Base-by-base conservation (phyloP, 2,329 filamentous ascomycete species). In the Coniochaeta sp. region DNA sequence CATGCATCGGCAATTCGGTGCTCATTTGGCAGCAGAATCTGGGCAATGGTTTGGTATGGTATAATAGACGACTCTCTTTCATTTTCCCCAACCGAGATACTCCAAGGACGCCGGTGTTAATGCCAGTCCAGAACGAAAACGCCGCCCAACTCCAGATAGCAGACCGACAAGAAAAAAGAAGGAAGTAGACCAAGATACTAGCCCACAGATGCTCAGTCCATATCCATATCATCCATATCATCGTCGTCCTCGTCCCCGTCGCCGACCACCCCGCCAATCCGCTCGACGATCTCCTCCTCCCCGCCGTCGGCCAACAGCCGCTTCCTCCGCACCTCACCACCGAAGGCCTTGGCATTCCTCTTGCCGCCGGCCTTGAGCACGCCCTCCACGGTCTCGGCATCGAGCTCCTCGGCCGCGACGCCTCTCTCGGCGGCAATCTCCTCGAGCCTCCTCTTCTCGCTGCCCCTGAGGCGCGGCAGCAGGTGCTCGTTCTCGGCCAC, bases 401-500 rank as follows among this genome's bases (percentile, higher is more conserved):
- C 67, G 63, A 72, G 70, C 67, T 74, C 74, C 64, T 75, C 70
- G 32, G 66, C 67, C 24, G 66, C 63, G 55, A 68, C 59, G 36
- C 65, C 66, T 44, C 59, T 61, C 76, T 88, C 85, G 73, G 81
- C 84, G 66, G 82, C 84, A 67, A 85, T 79, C 74, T 67, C 66
- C 64, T 65, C 67, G 47, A 90, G 79, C 70, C 84, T 83, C 67
- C 91, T 90, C 70, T 81, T 81, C 79, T 88, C 85, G 74, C 80
- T 84, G 68, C 82, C 84, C 67, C 85, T 79, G 73, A 89, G 79
- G 72, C 84, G 84, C 67, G 91, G 91, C 69, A 99, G 84, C 74
- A 99, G 82, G 78, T 99, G 95, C 80, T 92, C 87, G 77, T 96
- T 93, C 80, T 95, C 87, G 67, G 88, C 88, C 58, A 99, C 93